Base-by-base conservation (phyloP, 2,329 filamentous ascomycete genomes). In the Truncatella angustata region DNA sequence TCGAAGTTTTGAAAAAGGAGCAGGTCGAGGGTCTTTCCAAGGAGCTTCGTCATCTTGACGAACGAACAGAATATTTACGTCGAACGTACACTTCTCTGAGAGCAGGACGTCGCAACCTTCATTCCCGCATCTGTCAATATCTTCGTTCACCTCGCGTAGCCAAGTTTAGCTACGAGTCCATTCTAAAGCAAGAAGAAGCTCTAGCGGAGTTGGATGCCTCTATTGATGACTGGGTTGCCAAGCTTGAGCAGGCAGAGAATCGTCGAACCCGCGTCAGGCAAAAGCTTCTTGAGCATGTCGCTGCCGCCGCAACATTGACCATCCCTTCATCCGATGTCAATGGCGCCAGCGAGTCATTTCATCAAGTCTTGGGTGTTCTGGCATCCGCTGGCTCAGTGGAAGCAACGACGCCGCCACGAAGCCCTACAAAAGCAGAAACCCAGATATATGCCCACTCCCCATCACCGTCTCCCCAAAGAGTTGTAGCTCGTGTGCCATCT, bases 231-330 rank as follows among this genome's bases (percentile, higher is more conserved):
- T 92, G 89, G 86, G 84, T 89, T 45, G 77, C 73, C 60, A 92
- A 92, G 71, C 79, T 92, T n/a, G 89, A 92, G 63, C 81, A 87
- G 56, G 87, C 88, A 9, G 89, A 93, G 68, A 90, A 91, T 65
- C 79, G 89, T 62, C 84, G 88, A 36, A 86, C 84, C 14, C 79
- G 87, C 5, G 84, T 93, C 40, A 81, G 88, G 34, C 88, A 92
- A 66, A 93, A 91, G 75, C 75, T 93, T 11, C 79, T 93, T 3
- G 88, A 93, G 69, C 89, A 93, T 63, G 85, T 92, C 49, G 88
- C 89, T 43, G 89, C 87, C 14, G 86, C 88, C 2, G 73, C 82
- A 48, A 81, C 81, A 5, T 73, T 87, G 11, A 67, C 72, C 28
- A 45, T 64, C 12, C 60, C 64, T 10, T 53, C 60, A 37, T 21